Percentiles rank a stretch among this genome's conserved stretches.
Conservation (phyloP, 2,329 filamentous ascomycete species). For the Periconia digitata region DNA sequence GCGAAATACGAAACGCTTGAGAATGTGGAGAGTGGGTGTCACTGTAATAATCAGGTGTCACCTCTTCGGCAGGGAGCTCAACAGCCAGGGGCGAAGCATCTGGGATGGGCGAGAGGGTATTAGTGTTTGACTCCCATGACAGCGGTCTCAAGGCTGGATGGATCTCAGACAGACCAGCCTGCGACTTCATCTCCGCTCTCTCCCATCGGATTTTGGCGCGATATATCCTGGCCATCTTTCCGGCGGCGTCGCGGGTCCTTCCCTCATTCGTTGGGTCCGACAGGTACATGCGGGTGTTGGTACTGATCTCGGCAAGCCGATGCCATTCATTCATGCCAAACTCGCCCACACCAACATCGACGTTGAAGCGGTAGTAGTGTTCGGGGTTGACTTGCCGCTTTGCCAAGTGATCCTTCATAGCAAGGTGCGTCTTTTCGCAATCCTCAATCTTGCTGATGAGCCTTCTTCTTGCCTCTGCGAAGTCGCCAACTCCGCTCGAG, state of each 20-base stretch:
- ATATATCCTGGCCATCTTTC: slow-evolving; percentile 81
- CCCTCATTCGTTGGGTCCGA: slow-evolving; percentile 70
- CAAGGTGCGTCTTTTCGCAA: slow-evolving; percentile 86
- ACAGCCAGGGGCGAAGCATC: slow-evolving; percentile 53
- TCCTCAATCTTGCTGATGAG: slow-evolving; percentile 93
- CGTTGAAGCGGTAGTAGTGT: slow-evolving; percentile 95
- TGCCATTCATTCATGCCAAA: slow-evolving; percentile 99
- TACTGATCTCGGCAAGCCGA: slow-evolving; percentile 91
- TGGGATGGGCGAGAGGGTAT: slow-evolving; percentile 38
- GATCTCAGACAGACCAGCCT: not conserved
- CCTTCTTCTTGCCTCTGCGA: slow-evolving; percentile 82
- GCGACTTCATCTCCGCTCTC: slow-evolving; percentile 39
- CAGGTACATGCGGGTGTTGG: slow-evolving; percentile 83
- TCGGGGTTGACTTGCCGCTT: slow-evolving; percentile 81
- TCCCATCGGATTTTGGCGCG: slow-evolving; percentile 72
- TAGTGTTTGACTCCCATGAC: slow-evolving; percentile 9
- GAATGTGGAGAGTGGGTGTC: slow-evolving; percentile 20
- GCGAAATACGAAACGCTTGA: slow-evolving; percentile 39
- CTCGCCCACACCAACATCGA: slow-evolving; percentile 92
- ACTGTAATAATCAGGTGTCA: slow-evolving; percentile 41
- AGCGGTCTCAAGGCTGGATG: not conserved
- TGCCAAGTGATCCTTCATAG: slow-evolving; percentile 78
- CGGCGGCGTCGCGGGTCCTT: slow-evolving; percentile 74
- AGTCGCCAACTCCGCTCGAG: slow-evolving; percentile 72
- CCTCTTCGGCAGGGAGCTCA: slow-evolving; percentile 61